phyloP scores from a whole-genome alignment of 1,284 basidiomycete genomes.

The Cryptococcus sp. region DNA sequence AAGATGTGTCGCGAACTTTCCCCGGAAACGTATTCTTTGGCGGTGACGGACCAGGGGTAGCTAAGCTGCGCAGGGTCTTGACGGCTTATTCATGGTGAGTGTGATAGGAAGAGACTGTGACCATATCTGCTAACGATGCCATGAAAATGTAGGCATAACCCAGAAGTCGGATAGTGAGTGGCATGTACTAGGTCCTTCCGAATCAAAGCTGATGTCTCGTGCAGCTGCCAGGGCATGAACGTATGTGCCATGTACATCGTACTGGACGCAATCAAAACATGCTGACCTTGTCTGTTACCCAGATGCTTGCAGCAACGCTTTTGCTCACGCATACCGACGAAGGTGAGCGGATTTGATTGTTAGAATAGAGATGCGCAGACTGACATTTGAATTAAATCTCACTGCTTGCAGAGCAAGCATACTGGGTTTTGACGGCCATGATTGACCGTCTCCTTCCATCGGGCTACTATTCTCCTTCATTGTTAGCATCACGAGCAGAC shows the following conservation, averaged over 20 bases:
- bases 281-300: constrained; percentile 50
- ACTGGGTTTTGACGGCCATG: constrained; percentile 90
- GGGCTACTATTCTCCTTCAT: constrained; percentile 78
- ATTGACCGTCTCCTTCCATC: constrained; percentile 80
- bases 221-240: constrained; percentile 40
- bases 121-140: background rate
- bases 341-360: constrained; percentile 14
- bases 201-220: background rate
- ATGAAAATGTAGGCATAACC: constrained; percentile 65
- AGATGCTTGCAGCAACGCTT: constrained; percentile 79
- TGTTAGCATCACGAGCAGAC: constrained; percentile 88
- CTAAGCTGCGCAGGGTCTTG: constrained; percentile 84
- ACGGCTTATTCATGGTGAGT: constrained; percentile 85
- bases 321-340: constrained; percentile 77
- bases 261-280: constrained; percentile 51
- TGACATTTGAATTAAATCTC: constrained; percentile 63
- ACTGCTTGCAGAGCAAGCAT: constrained; percentile 92
- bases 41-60: constrained; percentile 74
- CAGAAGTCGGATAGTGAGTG: constrained; percentile 69
- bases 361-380: constrained; percentile 68
- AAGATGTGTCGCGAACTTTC: constrained; percentile 88
- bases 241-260: constrained; percentile 10
- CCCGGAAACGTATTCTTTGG: constrained; percentile 94
- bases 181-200: background rate
- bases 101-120: constrained; percentile 34